phyloP scores from a whole-genome alignment of 1,284 basidiomycete species.

The Austropuccinia psidii region DNA sequence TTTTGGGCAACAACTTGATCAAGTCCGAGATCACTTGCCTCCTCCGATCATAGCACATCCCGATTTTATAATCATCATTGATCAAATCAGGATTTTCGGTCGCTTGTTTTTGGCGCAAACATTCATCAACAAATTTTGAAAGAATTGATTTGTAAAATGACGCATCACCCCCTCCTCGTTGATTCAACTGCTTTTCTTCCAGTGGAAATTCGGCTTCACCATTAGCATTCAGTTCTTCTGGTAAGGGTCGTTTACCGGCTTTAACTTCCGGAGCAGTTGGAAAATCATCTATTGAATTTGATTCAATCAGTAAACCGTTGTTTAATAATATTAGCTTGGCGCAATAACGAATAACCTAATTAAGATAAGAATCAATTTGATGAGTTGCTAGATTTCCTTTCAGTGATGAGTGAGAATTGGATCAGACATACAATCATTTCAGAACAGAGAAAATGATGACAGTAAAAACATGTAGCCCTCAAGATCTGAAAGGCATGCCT shows the following conservation, averaged over 20 bases:
- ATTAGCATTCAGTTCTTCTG: conserved; percentile 45
- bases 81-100: conserved; percentile 41
- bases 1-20: conserved; percentile 58
- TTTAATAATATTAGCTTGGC: conserved; percentile 86
- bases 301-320: conserved; percentile 75
- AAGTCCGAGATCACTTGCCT: conserved; percentile 78
- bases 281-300: conserved; percentile 60
- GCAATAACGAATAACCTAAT: conserved; percentile 68
- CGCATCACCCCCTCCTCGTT: conserved; percentile 50
- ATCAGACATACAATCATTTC: conserved; percentile 60
- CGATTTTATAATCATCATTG: conserved; percentile 81
- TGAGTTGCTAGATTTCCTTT: too few relatives aligned
- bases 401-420: neutral
- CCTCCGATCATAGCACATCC: conserved; percentile 75
- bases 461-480: conserved; percentile 86
- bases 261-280: conserved; percentile 32
- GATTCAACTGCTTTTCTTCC: conserved; percentile 45
- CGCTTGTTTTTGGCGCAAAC: conserved; percentile 53
- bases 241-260: conserved; percentile 40
- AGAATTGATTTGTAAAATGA: conserved; percentile 58
- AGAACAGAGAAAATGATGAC: conserved; percentile 81
- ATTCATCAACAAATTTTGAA: conserved; percentile 63
- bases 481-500: conserved; percentile 80
- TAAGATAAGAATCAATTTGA: conserved; percentile 17
- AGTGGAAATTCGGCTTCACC: too few relatives aligned